Evolutionary conservation across 1,284 basidiomycete species (phyloP), one percentile per base, ranked within the genome.

Genomic region (Trametes polyzona): DNA sequence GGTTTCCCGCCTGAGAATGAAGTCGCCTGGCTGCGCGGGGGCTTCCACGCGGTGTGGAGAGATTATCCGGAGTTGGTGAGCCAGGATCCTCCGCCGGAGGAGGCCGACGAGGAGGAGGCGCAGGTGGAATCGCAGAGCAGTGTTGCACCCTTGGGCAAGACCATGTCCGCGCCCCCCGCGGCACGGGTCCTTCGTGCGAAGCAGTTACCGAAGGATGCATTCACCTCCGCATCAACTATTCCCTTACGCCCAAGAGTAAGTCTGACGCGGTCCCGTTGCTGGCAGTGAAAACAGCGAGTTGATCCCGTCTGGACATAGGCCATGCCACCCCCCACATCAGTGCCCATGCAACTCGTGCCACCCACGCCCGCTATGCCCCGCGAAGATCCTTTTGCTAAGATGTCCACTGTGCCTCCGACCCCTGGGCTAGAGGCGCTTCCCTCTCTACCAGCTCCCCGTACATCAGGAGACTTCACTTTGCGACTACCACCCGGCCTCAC

Each of bases 11-110:
- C 85, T 10, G 80, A 87, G 44, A 59, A 65, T 32, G 60, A 69
- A 39, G 77, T 97, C 4, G 80, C 76, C 32, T 96, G 91, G 84
- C 73, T 96, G 48, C 79, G 81, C 56, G 95, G 94, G 32, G 95
- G 95, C 2, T 92, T 93, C 67, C 80, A 87, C 53, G 83, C 83
- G 0, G 78, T 91, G 1, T 86, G 82, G 79, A 73, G 75, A n/a
- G 82, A 85, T 30, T 71, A 73, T 14, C 76, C 76, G 16, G 73
- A 79, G 51, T 71, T 88, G 40, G 73, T 88, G 42, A 84, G 86
- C 62, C 73, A 73, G 10, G 72, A 70, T n/a, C 76, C 77, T 7
- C 69, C 76, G 1, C 71, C 76, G 21, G 80, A 81, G 32, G 66
- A 74, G 29, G 75, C 82, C n/a, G 76, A 78, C 5, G 85, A 87